Base-by-base conservation (phyloP, 2,329 filamentous ascomycete species). In the Verticillium nubilum region DNA sequence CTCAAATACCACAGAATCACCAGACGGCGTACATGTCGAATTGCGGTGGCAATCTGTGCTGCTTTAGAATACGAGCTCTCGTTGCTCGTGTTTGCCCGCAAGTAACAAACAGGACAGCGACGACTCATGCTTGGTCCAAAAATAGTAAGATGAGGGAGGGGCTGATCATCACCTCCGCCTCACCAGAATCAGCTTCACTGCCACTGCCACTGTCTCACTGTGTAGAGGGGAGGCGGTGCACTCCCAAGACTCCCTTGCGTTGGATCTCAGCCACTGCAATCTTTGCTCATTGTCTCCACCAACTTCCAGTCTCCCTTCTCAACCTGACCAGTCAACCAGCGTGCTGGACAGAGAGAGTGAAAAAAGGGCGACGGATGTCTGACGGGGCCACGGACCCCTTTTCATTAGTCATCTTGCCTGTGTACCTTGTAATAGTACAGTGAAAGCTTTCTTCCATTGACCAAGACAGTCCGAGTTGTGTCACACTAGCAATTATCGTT, bases 101-200 rank as follows among this genome's bases (percentile, higher is more conserved):
- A 47, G 35, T 15, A n/a, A n/a, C n/a, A 37, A n/a, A n/a, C n/a
- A 47, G 17, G 19, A 2, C 42, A n/a, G 7, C 15, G 1, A 12
- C 42, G 42, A 47, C 12, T 47, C 42, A 19, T 47, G n/a, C 42
- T 9, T 23, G 19, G 42, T 47, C 61, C 61, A 60, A 63, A 63
- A 63, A 63, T 63, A 63, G 61, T 62, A 60, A 63, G 29, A 63
- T 63, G 61, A 53, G 58, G 55, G 25, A 58, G 60, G 61, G 61
- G 60, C 60, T 63, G 61, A 62, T 63, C 60, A n/a, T 47, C 42
- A 7, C 42, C n/a, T 47, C n/a, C 42, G 37, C 37, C 37, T 47
- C 37, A 7, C 42, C n/a, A 42, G 17, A 42, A 17, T 5, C 15
- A 5, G 23, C 42, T 12, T 23, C 42, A 47, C n/a, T 47, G 42